phyloP scores from a whole-genome alignment of 768 basidiomycete species.

The Mycena maculata region DNA sequence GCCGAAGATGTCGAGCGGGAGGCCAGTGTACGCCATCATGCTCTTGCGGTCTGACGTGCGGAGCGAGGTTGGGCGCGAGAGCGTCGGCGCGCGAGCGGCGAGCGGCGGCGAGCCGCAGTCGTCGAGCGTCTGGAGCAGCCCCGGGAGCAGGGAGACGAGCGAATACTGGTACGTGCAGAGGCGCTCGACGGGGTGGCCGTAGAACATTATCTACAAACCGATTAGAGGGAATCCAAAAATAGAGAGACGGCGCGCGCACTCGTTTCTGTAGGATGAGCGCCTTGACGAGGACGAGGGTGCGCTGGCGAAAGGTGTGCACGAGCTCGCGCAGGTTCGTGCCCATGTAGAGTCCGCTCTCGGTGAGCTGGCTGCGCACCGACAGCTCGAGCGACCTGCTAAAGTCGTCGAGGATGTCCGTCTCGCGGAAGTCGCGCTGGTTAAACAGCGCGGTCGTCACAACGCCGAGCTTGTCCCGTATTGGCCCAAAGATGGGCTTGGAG shows the following conservation, averaged over 20 bases:
- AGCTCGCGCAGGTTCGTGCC: conserved; percentile 84
- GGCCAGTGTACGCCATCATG: conserved; percentile 90
- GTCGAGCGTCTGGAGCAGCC: conserved; percentile 87
- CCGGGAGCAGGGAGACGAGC: conserved; percentile 91
- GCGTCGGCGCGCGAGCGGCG: conserved; percentile 68
- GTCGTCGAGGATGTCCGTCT: conserved; percentile 89
- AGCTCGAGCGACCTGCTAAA: conserved; percentile 83
- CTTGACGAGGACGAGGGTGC: conserved; percentile 93
- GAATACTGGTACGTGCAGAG: conserved; percentile 98
- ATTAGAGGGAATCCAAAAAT: conserved; percentile 5
- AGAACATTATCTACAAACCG: conserved; percentile 87
- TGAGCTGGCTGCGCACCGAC: conserved; percentile 83
- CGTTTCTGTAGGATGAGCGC: conserved; percentile 93
- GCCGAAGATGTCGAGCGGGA: conserved; percentile 95
- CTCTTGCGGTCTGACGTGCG: conserved; percentile 91
- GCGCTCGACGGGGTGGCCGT: conserved; percentile 94
- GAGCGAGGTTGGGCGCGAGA: conserved; percentile 78
- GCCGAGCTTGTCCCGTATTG: conserved; percentile 93
- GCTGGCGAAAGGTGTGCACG: conserved; percentile 92
- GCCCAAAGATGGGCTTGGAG: conserved; percentile 91
- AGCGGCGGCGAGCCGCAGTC: conserved; percentile 93
- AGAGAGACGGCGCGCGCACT: conserved; percentile 56
- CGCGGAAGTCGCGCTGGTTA: conserved; percentile 90
- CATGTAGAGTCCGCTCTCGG: conserved; percentile 95
- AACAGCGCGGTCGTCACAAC: conserved; percentile 95